These are phyloP conservation scores for Trichoderma lentiforme DNA, from an alignment of 2,329 filamentous ascomycete genomes.

Conservation along the genomic window DNA sequence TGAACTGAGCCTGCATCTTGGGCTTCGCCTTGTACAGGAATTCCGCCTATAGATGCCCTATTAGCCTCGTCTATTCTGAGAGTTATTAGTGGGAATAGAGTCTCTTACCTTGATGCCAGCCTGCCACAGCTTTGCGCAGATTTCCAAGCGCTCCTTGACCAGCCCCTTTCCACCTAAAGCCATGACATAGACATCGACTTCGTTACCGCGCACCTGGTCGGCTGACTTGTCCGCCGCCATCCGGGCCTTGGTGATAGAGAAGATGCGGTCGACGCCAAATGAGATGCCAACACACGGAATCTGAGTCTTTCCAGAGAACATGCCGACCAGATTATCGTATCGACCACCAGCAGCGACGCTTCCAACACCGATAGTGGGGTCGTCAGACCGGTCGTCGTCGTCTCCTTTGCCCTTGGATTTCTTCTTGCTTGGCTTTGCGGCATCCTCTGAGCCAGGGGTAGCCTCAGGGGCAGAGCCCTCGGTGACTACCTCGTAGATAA, in stretches of 20 bases:
- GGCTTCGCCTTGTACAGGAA: constrained; percentile 89
- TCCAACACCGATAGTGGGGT: constrained; percentile 79
- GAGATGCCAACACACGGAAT: constrained; percentile 69
- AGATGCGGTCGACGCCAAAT: constrained; percentile 93
- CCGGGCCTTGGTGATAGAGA: constrained; percentile 81
- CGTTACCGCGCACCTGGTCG: constrained; percentile 61
- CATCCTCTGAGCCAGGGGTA: constrained; percentile 28
- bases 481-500: constrained; percentile 88
- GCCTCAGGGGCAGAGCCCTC: constrained; percentile 65
- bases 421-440: constrained; percentile 36
- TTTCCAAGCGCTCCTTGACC: constrained; percentile 77
- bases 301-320: constrained; percentile 82
- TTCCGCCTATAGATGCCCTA: constrained; percentile 58
- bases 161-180: constrained; percentile 86
- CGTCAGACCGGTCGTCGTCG: constrained; percentile 66
- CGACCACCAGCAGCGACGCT: constrained; percentile 86
- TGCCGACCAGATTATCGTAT: constrained; percentile 90
- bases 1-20: constrained; percentile 85
- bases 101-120: constrained; percentile 73
- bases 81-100: not conserved
- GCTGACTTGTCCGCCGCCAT: constrained; percentile 62
- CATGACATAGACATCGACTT: constrained; percentile 93
- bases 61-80: constrained; percentile 18
- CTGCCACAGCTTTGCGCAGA: constrained; percentile 76
- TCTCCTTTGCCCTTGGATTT: constrained; percentile 53